Evolutionary conservation across 768 basidiomycete genomes (phyloP), one percentile per base, ranked within the genome.

Genomic region (Phanerochaete sordida): DNA sequence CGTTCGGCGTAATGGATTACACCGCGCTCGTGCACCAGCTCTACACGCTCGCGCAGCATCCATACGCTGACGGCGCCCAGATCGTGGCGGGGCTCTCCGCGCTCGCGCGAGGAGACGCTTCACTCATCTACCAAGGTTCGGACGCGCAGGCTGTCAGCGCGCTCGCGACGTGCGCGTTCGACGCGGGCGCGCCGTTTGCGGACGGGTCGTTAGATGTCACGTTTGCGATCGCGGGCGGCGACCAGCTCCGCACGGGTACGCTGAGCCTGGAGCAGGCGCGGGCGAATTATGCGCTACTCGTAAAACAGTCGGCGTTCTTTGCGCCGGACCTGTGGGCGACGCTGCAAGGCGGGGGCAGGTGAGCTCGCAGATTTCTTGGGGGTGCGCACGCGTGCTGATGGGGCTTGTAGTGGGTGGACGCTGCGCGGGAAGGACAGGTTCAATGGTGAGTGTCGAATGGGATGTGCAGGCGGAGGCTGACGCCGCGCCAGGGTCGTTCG

Each of bases 1-100:
- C 21, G 2, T 62, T 60, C 30, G 62, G 53, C 19, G 26, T 56
- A 16, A 47, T 63, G 11, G 62, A 63, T 37, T 59, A 59, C 39
- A 11, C 52, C 9, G 1, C 46, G 15, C 58, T 58, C 26, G 8
- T 56, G 35, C 5, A 28, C 26, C 23, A 26, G 23, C 28, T 63
- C 6, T 63, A 28, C 62, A 58, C 26, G 37, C 56, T 48, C 1
- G 19, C n/a, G 1, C 27, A 28, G n/a, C 5, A 35, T 13, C 49
- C 49, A 21, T 39, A 26, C 13, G 24, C 6, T 15, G 8, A 56
- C 5, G 58, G 31, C 1, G 26, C 43, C n/a, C 2, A 4, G 8
- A 12, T 39, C 16, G 46, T 27, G 11, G 45, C 16, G 33, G 52
- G 54, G 2, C 27, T 63, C 28, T 53, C 44, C 12, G 58, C 43